Evolutionary conservation across 805 yeast species (phyloP), one percentile per base, ranked within the genome.

Genomic region (Saturnispora dispora): DNA sequence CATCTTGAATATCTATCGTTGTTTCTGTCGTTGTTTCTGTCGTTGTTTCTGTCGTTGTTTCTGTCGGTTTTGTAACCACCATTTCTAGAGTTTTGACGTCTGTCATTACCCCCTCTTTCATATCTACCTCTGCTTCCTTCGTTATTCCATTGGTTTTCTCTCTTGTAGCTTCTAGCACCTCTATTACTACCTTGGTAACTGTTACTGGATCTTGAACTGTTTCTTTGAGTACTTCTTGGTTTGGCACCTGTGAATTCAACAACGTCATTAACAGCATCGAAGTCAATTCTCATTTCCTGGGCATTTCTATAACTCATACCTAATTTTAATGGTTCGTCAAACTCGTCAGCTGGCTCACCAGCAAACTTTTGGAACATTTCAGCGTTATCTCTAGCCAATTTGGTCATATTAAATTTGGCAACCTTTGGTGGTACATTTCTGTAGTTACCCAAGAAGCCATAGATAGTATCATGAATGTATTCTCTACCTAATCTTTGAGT

Each of bases 361-460:
- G 55, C 44, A 49, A 66, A 42, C 54, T 63, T 53, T 53, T 61
- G 35, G 63, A 64, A 54, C 48, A 69, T 60, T 25, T 61, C 58
- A 23, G 66, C 58, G 30, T 67, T 57, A 52, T 71, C 75, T 20
- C 61, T 59, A 25, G 71, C 60, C 18, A 69, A 53, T 17, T 59
- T 64, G 10, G 58, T 57, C 45, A 63, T 61, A 49, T 66, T 58
- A 39, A 73, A 58, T 23, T 64, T 63, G 52, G 55, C 69, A 67
- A 50, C 55, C 17, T 52, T 35, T 13, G 48, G 37, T 48, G 69
- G 63, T 46, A 62, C 52, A 23, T 62, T 58, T 8, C 50, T 36
- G 32, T 56, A 60, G 28, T 58, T 56, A 46, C 55, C 54, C 22
- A 58, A 45, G 20, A 50, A 48, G 25, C 55, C 54, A 10, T 39